These are phyloP conservation scores for Debaryomyces coudertii DNA, from an alignment of 1,139 yeast genomes.

Conservation along the genomic window DNA sequence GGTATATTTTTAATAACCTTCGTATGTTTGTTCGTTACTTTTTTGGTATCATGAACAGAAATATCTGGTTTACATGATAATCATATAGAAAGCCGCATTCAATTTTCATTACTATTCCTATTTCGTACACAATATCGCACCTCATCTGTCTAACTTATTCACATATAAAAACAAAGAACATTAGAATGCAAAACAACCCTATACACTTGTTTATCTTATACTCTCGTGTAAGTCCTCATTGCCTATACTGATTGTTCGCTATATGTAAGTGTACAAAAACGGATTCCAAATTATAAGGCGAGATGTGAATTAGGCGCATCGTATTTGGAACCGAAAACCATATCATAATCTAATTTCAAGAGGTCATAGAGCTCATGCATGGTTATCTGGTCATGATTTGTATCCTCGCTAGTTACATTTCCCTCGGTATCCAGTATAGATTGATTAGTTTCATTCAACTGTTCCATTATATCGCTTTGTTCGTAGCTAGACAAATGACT, in stretches of 20 bases:
- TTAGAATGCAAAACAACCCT: background rate
- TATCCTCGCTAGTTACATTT: conserved; percentile 10
- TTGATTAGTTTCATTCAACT: conserved; percentile 7
- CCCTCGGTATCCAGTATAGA: conserved; percentile 9
- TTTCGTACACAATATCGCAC: conserved; percentile 9
- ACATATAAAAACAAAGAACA: background rate
- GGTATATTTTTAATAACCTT: background rate
- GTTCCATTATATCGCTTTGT: conserved; percentile 12
- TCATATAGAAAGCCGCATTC: conserved; percentile 10
- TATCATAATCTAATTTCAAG: conserved; percentile 19
- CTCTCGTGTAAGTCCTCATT: too few species aligned
- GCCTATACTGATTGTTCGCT: too few species aligned
- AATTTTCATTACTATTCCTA: conserved; percentile 12
- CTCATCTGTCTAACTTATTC: background rate
- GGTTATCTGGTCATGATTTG: conserved; percentile 15
- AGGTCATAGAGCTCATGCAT: conserved; percentile 21
- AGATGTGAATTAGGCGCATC: background rate
- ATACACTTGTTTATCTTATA: background rate
- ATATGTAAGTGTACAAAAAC: too few species aligned
- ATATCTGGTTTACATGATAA: background rate
- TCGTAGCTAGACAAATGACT: conserved; percentile 16
- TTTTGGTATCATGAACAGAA: background rate
- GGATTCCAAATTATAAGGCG: background rate
- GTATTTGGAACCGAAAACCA: conserved; percentile 15
- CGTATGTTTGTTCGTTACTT: background rate